Percentiles rank a stretch among this genome's conserved stretches.
Evolutionary conservation across 257 asterid species (phyloP).

Genomic region (Prunella vulgaris): DNA sequence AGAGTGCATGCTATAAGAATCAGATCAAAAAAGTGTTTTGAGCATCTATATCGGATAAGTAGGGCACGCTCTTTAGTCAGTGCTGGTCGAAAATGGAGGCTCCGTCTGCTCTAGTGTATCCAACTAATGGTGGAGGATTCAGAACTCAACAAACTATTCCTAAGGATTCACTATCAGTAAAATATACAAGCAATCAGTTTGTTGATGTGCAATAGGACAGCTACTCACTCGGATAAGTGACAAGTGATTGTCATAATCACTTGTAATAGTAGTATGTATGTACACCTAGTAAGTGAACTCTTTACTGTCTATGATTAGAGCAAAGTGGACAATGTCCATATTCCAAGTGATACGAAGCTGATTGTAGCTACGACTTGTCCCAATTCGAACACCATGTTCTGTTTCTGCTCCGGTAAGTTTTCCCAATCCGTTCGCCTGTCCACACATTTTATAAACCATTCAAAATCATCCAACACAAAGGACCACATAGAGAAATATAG

Average conservation of each 20-base stretch:
- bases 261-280: slow-evolving; percentile 15
- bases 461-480: not conserved
- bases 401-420: slow-evolving; percentile 43
- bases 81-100: too few species aligned
- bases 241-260: not conserved
- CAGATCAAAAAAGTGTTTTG: too few species aligned
- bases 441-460: not conserved
- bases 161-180: not conserved
- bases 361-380: slow-evolving; percentile 64
- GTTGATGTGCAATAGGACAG: not conserved
- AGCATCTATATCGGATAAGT: too few species aligned
- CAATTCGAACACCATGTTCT: slow-evolving; percentile 51
- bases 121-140: not conserved
- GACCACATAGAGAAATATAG: not conserved
- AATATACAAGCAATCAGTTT: slow-evolving; percentile 2
- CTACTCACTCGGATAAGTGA: slow-evolving; percentile 7
- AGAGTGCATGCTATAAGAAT: too few species aligned
- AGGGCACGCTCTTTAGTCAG: too few species aligned
- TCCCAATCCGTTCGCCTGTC: slow-evolving; percentile 81
- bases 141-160: not conserved
- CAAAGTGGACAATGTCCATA: slow-evolving; percentile 68
- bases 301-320: slow-evolving; percentile 30
- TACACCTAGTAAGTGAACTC: not conserved
- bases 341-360: slow-evolving; percentile 65
- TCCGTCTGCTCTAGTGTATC: too few species aligned